Conservation (phyloP, 1,284 basidiomycete species). For the Boletus sp. region DNA sequence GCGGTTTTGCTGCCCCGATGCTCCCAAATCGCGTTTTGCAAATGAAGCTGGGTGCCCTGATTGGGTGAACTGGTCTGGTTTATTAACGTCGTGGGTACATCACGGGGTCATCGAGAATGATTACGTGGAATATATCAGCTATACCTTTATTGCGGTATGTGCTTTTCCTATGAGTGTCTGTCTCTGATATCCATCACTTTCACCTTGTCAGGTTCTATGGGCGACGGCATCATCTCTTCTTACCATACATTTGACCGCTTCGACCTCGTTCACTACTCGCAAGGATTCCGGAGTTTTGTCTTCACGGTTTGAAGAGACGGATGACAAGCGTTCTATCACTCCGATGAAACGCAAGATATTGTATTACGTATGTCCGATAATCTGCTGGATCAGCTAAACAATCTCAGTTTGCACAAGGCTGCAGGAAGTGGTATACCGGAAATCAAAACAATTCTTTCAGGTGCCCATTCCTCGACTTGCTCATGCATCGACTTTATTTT, state of each 20-base stretch:
- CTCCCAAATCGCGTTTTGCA: slow-evolving; percentile 30
- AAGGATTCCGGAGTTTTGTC: slow-evolving; percentile 80
- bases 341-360: slow-evolving; percentile 64
- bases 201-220: slow-evolving; percentile 55
- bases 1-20: slow-evolving; percentile 74
- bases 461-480: slow-evolving; percentile 35
- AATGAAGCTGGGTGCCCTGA: slow-evolving; percentile 54
- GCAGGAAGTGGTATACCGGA: slow-evolving; percentile 97
- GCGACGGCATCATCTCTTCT: slow-evolving; percentile 73
- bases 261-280: slow-evolving; percentile 81
- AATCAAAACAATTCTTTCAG: slow-evolving; percentile 95
- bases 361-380: slow-evolving; percentile 66
- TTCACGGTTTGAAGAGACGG: slow-evolving; percentile 42
- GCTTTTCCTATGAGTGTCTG: slow-evolving; percentile 25
- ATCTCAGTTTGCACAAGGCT: slow-evolving; percentile 50
- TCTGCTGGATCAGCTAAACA: slow-evolving; percentile 14
- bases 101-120: slow-evolving; percentile 33
- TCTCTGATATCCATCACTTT: slow-evolving; percentile 6
- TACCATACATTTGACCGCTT: slow-evolving; percentile 86
- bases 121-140: slow-evolving; percentile 68
- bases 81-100: slow-evolving; percentile 36
- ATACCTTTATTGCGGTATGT: slow-evolving; percentile 73
- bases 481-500: neutral
- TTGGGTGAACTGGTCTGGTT: slow-evolving; percentile 76
- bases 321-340: slow-evolving; percentile 25